Percentiles rank a stretch among this genome's conserved stretches.
These are phyloP conservation scores for Straminergon stramineum DNA, from an alignment of 225 moss, liverwort and hornwort species.

Conservation along the genomic window DNA sequence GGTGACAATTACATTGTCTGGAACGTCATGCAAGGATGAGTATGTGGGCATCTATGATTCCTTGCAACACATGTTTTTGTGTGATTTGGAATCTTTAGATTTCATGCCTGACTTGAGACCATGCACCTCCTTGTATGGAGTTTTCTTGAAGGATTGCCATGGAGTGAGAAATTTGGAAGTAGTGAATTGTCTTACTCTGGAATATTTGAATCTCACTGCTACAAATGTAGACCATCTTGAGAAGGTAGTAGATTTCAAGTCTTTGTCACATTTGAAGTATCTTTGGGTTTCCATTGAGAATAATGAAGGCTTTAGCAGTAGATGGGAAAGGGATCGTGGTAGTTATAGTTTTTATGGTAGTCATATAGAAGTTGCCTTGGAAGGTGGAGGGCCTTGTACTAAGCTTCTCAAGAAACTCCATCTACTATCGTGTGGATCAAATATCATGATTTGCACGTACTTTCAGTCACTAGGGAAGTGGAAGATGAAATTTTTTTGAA, in stretches of 20 bases:
- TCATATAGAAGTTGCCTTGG: accelerated
- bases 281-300: too few species aligned
- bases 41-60: neutral
- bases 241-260: neutral
- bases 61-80: neutral
- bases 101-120: neutral
- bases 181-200: neutral
- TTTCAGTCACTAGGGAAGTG: too few species aligned
- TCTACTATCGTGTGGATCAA: neutral
- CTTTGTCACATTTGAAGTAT: too few species aligned
- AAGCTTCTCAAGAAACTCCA: neutral
- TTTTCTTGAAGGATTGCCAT: accelerated
- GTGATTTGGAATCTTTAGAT: accelerated
- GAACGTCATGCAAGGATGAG: neutral
- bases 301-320: too few species aligned
- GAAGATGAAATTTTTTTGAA: too few species aligned
- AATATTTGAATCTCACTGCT: accelerated
- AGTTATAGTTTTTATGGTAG: accelerated
- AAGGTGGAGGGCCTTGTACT: neutral
- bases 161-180: neutral
- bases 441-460: accelerated
- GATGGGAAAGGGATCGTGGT: accelerated
- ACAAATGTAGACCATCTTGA: accelerated
- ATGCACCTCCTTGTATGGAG: neutral
- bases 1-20: neutral